phyloP scores from a whole-genome alignment of 768 basidiomycete species.

The Tulasnella sp. region DNA sequence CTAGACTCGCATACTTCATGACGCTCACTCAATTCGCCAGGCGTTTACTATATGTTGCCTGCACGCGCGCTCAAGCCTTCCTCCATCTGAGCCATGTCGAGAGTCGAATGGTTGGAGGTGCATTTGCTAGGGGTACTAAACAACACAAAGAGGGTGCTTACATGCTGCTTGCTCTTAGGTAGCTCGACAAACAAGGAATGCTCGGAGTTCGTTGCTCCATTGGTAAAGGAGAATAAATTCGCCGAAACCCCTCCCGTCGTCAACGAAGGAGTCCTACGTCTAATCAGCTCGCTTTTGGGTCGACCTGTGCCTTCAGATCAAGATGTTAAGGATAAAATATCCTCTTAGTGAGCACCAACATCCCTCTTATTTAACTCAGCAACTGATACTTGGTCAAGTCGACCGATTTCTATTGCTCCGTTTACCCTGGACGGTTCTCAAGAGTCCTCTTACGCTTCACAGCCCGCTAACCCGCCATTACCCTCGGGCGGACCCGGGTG shows the following conservation, averaged over 20 bases:
- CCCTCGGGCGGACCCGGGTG: neutral
- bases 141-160: no score
- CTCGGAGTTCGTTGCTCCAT: conserved; percentile 56
- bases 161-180: neutral
- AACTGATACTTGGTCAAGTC: neutral
- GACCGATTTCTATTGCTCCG: neutral
- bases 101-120: conserved; percentile 49
- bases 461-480: neutral
- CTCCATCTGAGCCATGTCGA: conserved; percentile 55
- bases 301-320: neutral
- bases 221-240: conserved; percentile 37
- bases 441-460: neutral
- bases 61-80: conserved; percentile 75
- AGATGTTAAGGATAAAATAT: neutral
- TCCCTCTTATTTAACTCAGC: neutral
- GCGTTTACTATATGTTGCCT: conserved; percentile 82
- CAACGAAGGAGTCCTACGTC: neutral
- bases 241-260: neutral
- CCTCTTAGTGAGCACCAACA: neutral
- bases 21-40: conserved; percentile 41
- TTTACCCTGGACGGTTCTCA: neutral
- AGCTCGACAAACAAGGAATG: conserved; percentile 37
- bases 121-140: neutral
- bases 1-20: neutral
- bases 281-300: neutral